phyloP scores from a whole-genome alignment of 768 basidiomycete species.

The Cubamyces sp. region DNA sequence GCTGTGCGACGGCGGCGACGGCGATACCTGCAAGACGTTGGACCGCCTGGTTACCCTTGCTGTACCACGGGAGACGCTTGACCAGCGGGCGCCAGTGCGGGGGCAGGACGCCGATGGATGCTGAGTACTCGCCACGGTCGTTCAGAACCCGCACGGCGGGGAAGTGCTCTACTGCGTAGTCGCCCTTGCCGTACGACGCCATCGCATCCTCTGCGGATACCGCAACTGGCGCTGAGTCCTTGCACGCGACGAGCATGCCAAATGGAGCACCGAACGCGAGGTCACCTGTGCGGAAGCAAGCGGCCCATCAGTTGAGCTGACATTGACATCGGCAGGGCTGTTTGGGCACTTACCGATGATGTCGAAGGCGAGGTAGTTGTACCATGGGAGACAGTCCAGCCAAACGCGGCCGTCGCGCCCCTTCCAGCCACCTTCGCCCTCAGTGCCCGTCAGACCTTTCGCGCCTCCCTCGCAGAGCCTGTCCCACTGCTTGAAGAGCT shows the following conservation, averaged over 20 bases:
- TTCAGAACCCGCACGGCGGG: conserved; percentile 88
- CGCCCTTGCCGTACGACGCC: conserved; percentile 54
- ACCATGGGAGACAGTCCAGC: conserved; percentile 76
- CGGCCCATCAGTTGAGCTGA: too few species aligned
- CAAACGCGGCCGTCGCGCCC: conserved; percentile 67
- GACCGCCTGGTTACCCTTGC: conserved; percentile 65
- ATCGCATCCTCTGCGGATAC: conserved; percentile 58
- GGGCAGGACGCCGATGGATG: conserved; percentile 80
- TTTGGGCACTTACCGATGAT: conserved; percentile 60
- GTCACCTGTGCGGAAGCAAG: conserved; percentile 55
- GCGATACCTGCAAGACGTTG: conserved; percentile 78
- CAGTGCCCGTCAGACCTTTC: conserved; percentile 58
- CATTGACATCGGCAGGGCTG: not conserved
- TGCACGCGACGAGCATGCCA: conserved; percentile 79
- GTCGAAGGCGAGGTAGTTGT: conserved; percentile 69
- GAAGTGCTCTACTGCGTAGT: conserved; percentile 53
- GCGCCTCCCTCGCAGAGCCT: conserved; percentile 57
- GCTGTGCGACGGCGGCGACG: conserved; percentile 63
- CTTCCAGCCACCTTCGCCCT: conserved; percentile 66
- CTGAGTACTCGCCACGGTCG: conserved; percentile 84
- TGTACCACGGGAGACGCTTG: conserved; percentile 74
- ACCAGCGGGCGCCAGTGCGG: conserved; percentile 70
- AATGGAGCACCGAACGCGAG: conserved; percentile 88
- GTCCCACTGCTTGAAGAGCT: conserved; percentile 78
- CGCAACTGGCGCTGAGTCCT: conserved; percentile 74